A percentile compares a stretch with the other conserved stretches of the same genome.
phyloP scores from a whole-genome alignment of 495 filamentous ascomycete genomes.

The Aspergillus taichungensis region DNA sequence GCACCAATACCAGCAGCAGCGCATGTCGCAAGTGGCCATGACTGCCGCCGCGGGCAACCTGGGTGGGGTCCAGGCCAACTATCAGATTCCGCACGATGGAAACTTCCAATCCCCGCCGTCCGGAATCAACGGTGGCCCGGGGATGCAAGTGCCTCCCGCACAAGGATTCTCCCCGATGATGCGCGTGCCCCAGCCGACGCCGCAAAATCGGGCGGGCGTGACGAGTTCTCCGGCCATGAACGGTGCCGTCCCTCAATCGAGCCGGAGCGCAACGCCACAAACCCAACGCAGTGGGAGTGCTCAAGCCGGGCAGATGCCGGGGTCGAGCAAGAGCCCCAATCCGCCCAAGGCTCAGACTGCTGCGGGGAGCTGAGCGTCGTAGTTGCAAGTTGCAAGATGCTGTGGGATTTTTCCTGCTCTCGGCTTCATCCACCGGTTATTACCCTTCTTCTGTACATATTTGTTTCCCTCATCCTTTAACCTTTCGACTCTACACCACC shows the following conservation, averaged over 20 bases:
- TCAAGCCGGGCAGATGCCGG: slow-evolving; percentile 29
- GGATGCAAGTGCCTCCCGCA: slow-evolving; percentile 40
- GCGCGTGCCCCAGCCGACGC: slow-evolving; percentile 53
- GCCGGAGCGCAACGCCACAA: slow-evolving; percentile 42
- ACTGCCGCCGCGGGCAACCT: slow-evolving; percentile 54
- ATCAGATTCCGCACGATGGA: slow-evolving; percentile 33
- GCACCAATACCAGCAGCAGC: slow-evolving; percentile 43
- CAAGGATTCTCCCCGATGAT: slow-evolving; percentile 69
- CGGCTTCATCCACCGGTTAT: slow-evolving; percentile 2
- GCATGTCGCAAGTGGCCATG: slow-evolving; percentile 53
- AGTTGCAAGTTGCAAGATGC: not conserved
- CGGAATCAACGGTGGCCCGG: slow-evolving; percentile 26
- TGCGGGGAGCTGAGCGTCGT: not conserved
- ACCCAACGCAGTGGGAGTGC: slow-evolving; percentile 40
- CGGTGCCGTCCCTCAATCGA: slow-evolving; percentile 29
- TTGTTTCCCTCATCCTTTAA: slow-evolving; percentile 6
- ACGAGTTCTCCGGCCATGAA: slow-evolving; percentile 35
- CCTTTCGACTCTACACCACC: not conserved
- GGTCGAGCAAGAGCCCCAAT: slow-evolving; percentile 36
- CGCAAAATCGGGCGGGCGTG: slow-evolving; percentile 33
- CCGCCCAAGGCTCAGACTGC: slow-evolving; percentile 37
- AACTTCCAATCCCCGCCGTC: slow-evolving; percentile 31
- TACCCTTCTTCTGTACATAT: slow-evolving; percentile 34
- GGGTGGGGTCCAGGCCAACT: slow-evolving; percentile 29
- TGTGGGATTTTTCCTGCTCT: not conserved